Conservation (phyloP, 805 yeast genomes). For the Komagataella mondaviorum region DNA sequence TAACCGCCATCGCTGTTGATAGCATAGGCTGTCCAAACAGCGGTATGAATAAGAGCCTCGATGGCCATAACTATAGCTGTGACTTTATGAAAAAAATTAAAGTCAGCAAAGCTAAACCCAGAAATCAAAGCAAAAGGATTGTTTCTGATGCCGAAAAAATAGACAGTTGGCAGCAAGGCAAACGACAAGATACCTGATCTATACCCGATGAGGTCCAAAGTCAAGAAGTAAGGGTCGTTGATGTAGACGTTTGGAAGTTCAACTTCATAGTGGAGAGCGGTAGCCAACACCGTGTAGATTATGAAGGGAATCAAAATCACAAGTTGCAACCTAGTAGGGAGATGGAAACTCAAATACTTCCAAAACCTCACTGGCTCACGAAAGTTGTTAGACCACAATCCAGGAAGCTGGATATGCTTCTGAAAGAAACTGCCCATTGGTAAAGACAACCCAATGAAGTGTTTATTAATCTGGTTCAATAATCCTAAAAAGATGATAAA, state of each 20-base stretch:
- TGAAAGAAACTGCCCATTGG: constrained; percentile 1
- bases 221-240: constrained; percentile 15
- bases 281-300: constrained; percentile 16
- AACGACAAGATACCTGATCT: constrained; percentile 37
- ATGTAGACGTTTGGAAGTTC: constrained; percentile 24
- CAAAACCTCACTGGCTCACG: not conserved
- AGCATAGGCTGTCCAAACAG: constrained; percentile 38
- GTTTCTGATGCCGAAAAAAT: constrained; percentile 61
- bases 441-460: not conserved
- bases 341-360: constrained; percentile 1
- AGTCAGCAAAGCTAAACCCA: constrained; percentile 50
- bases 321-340: constrained; percentile 9
- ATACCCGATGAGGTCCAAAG: constrained; percentile 30
- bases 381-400: not conserved
- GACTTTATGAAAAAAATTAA: constrained; percentile 57
- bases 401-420: constrained; percentile 3
- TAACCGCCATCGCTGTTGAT: constrained; percentile 16
- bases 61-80: constrained; percentile 35
- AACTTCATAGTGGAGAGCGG: constrained; percentile 20
- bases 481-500: constrained; percentile 18
- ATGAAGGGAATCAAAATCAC: constrained; percentile 18
- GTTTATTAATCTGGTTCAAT: constrained; percentile 11
- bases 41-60: constrained; percentile 41
- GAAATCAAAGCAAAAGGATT: constrained; percentile 50
- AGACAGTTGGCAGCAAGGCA: constrained; percentile 41